phyloP scores from a whole-genome alignment of 352 stramenopile genomes.

The Phytophthora podocarpi region DNA sequence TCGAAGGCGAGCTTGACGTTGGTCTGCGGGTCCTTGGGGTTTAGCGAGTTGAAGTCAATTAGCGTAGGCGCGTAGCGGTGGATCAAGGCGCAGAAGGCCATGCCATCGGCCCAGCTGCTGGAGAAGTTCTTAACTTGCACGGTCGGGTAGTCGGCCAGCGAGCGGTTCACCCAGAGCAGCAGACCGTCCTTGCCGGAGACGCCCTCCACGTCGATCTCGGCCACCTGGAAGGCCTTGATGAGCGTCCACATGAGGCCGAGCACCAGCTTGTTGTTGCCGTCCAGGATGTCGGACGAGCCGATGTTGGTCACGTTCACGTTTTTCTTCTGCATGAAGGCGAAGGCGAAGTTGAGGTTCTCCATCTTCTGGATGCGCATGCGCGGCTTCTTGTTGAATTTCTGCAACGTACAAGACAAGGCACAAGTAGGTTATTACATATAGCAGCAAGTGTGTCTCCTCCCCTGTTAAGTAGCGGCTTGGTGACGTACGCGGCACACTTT shows the following conservation, averaged over 20 bases:
- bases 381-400: constrained; percentile 93
- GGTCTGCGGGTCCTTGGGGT: constrained; percentile 60
- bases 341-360: constrained; percentile 92
- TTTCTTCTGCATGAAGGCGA: constrained; percentile 90
- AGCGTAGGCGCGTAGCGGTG: constrained; percentile 89
- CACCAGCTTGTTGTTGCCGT: constrained; percentile 92
- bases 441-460: neutral
- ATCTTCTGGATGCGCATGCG: constrained; percentile 94
- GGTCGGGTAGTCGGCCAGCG: constrained; percentile 81
- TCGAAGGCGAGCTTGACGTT: constrained; percentile 89
- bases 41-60: constrained; percentile 82
- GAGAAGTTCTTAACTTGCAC: constrained; percentile 91
- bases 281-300: constrained; percentile 91
- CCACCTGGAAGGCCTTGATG: constrained; percentile 91
- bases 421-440: neutral
- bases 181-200: constrained; percentile 92
- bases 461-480: too few species aligned
- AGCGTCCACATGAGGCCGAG: constrained; percentile 93
- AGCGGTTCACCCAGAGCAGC: constrained; percentile 90
- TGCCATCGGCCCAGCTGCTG: constrained; percentile 84
- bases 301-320: constrained; percentile 92
- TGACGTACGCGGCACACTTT: constrained; percentile 84
- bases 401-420: neutral
- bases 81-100: constrained; percentile 92
- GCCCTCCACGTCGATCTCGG: constrained; percentile 87